Evolutionary conservation across 2,329 filamentous ascomycete genomes (phyloP).

Genomic region (Pleomassaria siparia): DNA sequence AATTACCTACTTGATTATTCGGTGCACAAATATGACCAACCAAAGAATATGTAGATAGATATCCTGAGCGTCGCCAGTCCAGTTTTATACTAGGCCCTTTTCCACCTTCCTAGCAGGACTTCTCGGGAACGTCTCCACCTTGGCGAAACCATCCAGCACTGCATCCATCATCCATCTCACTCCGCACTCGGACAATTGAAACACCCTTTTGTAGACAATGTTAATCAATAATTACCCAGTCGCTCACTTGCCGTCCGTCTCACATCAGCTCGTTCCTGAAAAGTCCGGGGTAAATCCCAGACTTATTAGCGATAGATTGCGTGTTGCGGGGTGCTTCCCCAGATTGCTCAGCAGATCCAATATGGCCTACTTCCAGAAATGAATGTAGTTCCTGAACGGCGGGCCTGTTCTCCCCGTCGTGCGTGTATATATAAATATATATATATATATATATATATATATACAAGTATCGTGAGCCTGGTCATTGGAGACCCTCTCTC

Average conservation of each 20-base stretch:
- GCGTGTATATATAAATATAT: too few relatives aligned
- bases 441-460: too few relatives aligned
- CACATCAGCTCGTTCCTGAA: slow-evolving; percentile 19
- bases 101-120: background rate
- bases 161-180: background rate
- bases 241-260: slow-evolving; percentile 6
- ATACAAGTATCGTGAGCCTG: slow-evolving; percentile 14
- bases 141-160: background rate
- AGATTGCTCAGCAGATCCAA: slow-evolving; percentile 18
- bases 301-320: slow-evolving; percentile 24
- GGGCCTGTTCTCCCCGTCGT: slow-evolving; percentile 8
- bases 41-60: too few relatives aligned
- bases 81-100: background rate
- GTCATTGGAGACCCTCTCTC: slow-evolving; percentile 2
- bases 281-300: slow-evolving; percentile 20
- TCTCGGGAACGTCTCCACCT: background rate
- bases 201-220: too few relatives aligned
- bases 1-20: too few relatives aligned
- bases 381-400: slow-evolving; percentile 10
- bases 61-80: too few relatives aligned
- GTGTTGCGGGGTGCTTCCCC: slow-evolving; percentile 12
- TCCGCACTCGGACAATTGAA: background rate
- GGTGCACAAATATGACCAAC: too few relatives aligned
- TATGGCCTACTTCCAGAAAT: slow-evolving; percentile 14
- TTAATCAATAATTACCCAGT: too few relatives aligned